Evolutionary conservation across 441 rosid species (phyloP).

Genomic region (Adansonia gregorii): DNA sequence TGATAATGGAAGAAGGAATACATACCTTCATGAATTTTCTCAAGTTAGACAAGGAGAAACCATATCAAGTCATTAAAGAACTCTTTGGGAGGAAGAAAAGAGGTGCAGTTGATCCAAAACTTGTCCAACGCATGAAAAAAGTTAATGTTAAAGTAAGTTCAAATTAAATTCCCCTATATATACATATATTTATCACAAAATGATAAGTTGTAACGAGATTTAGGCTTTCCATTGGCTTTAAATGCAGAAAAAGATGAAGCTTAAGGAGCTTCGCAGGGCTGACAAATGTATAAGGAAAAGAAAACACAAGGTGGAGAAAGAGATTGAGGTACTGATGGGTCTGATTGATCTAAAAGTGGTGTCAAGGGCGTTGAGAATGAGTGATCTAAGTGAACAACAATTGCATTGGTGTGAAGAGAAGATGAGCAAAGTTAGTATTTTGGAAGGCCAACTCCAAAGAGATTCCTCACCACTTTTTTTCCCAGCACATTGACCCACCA

Average conservation of each 20-base stretch:
- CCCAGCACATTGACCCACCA: conserved; percentile 78
- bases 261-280: conserved; percentile 70
- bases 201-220: background rate
- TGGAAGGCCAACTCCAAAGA: conserved; percentile 78
- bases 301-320: conserved; percentile 69
- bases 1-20: conserved; percentile 91
- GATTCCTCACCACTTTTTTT: conserved; percentile 86
- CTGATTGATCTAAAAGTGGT: conserved; percentile 83
- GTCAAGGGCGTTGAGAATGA: conserved; percentile 84
- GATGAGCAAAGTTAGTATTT: conserved; percentile 81
- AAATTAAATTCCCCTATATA: background rate
- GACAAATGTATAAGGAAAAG: conserved; percentile 74
- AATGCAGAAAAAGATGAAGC: conserved; percentile 74
- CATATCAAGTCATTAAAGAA: conserved; percentile 67
- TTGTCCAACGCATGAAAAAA: conserved; percentile 76
- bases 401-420: conserved; percentile 95
- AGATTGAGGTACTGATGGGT: conserved; percentile 85
- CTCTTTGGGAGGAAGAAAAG: conserved; percentile 67
- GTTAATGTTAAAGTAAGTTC: conserved; percentile 74
- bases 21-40: conserved; percentile 91
- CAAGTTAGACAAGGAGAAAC: conserved; percentile 76
- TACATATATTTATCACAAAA: background rate
- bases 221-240: background rate
- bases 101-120: conserved; percentile 79
- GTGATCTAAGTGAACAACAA: conserved; percentile 66